These are phyloP conservation scores for Pseudotulostoma volvatum DNA, from an alignment of 495 filamentous ascomycete genomes.

Conservation along the genomic window DNA sequence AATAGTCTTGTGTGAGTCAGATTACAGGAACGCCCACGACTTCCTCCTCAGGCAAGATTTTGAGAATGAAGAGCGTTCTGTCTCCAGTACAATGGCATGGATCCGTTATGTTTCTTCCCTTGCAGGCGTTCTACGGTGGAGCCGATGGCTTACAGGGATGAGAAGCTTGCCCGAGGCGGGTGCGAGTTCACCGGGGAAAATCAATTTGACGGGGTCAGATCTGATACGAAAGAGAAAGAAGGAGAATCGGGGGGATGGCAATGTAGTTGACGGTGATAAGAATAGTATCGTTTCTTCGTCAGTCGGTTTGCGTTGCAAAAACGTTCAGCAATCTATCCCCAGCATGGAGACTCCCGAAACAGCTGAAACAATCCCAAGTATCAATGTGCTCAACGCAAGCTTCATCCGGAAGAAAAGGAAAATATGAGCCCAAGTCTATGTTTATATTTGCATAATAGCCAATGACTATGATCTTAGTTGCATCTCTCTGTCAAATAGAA, in stretches of 20 bases:
- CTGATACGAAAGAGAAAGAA: constrained; percentile 41
- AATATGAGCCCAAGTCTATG: too few relatives aligned
- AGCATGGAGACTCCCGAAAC: constrained; percentile 5
- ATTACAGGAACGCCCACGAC: constrained; percentile 64
- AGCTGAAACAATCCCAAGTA: constrained; percentile 13
- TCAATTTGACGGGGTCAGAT: constrained; percentile 28
- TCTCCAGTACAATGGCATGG: constrained; percentile 56
- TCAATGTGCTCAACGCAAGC: constrained; percentile 41
- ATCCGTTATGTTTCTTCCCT: constrained; percentile 41
- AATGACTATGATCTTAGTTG: too few relatives aligned
- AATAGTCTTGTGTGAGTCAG: constrained; percentile 48
- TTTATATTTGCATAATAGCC: too few relatives aligned
- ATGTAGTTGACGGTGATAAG: constrained; percentile 4
- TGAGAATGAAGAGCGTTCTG: constrained; percentile 49
- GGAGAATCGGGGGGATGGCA: constrained; percentile 18
- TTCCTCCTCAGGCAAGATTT: constrained; percentile 77
- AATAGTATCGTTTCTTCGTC: background rate
- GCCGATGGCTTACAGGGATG: constrained; percentile 35
- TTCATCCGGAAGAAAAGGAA: constrained; percentile 56
- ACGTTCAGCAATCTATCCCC: background rate
- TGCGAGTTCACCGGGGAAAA: constrained; percentile 18
- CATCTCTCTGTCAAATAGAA: too few relatives aligned
- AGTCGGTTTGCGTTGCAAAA: background rate
- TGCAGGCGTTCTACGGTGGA: constrained; percentile 38
- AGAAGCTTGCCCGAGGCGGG: constrained; percentile 8